A percentile compares a stretch with the other conserved stretches of the same genome.
Conservation (phyloP, 805 yeast genomes). For the Cyberlindnera nakhonratchasimensis region DNA sequence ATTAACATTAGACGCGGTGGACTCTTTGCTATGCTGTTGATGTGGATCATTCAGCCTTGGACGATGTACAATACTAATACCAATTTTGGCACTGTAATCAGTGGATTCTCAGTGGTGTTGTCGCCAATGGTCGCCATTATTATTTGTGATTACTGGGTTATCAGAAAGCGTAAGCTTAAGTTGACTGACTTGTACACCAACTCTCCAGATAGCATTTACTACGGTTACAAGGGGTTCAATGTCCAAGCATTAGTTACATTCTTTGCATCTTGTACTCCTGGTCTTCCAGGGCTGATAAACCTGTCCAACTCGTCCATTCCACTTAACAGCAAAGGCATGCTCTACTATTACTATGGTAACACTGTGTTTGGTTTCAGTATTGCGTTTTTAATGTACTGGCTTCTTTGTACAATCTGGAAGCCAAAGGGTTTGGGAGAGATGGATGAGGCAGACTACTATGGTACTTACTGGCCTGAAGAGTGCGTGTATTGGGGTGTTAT, state of each 20-base stretch:
- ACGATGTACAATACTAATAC: constrained; percentile 33
- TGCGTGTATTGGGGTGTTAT: constrained; percentile 13
- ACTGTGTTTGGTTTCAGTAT: constrained; percentile 40
- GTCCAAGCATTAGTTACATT: constrained; percentile 40
- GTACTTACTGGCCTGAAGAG: constrained; percentile 11
- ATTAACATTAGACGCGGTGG: constrained; percentile 36
- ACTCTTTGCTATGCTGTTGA: constrained; percentile 26
- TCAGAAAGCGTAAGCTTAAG: constrained; percentile 33
- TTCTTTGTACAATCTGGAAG: constrained; percentile 10
- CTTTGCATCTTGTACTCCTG: constrained; percentile 42
- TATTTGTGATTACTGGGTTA: constrained; percentile 37
- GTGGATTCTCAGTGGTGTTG: constrained; percentile 34
- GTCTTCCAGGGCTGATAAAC: constrained; percentile 46
- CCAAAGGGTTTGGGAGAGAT: constrained; percentile 12
- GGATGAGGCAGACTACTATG: constrained; percentile 14
- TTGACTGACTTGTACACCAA: constrained; percentile 33
- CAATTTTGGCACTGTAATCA: constrained; percentile 32
- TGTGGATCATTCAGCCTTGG: constrained; percentile 37
- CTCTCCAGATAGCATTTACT: constrained; percentile 31
- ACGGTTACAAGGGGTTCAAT: constrained; percentile 40
- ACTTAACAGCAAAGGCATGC: constrained; percentile 33
- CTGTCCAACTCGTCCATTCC: constrained; percentile 25
- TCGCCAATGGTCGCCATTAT: constrained; percentile 36
- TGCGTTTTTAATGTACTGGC: constrained; percentile 37
- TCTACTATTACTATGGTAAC: constrained; percentile 42